Evolutionary conservation across 768 basidiomycete genomes (phyloP), one percentile per base, ranked within the genome.

Genomic region (Crassisporium funariophilum): DNA sequence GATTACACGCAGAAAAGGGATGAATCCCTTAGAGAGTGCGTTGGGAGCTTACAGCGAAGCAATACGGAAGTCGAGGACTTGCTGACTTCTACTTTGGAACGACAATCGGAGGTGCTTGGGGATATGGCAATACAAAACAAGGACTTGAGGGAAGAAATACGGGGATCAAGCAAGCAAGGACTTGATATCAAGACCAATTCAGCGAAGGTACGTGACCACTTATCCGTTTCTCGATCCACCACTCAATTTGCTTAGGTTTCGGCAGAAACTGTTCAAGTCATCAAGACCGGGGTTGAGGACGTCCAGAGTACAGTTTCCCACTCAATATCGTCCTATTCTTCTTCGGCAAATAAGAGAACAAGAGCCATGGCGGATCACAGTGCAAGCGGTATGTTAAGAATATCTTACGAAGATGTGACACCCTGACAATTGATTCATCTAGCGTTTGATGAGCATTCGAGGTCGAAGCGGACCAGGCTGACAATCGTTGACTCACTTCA

Each of bases 1-100:
- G 84, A 79, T 20, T 95, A 87, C 63, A 76, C 84, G 22, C 67
- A 77, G 34, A 77, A 84, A 37, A 80, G 88, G 21, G 86, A 94
- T 59, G 71, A 74, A 12, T 80, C 79, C 15, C 68, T 93, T 42
- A 74, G 77, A 31, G 78, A 81, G 20, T 77, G 81, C 1, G 72
- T 90, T 41, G 69, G 68, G 1, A 61, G 67, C 33, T 67, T 89
- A 19, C 74, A 78, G 27, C 69, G 70, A 17, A 80, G 74, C 37
- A 90, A 92, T 53, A 61, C 57, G 15, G 70, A 78, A 46, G 79
- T 77, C 1, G 76, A 85, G 53, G 70, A 72, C 35, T 72, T 74
- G 36, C 65, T 86, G 53, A 63, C 60, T 13, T 61, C 67, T 25
- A 79, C 85, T 36, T 64, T 69, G 11, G 63, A 73, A 31, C 75